Evolutionary conservation across 1,284 basidiomycete species (phyloP), one percentile per base, ranked within the genome.

Genomic region (Volvariella volvacea): DNA sequence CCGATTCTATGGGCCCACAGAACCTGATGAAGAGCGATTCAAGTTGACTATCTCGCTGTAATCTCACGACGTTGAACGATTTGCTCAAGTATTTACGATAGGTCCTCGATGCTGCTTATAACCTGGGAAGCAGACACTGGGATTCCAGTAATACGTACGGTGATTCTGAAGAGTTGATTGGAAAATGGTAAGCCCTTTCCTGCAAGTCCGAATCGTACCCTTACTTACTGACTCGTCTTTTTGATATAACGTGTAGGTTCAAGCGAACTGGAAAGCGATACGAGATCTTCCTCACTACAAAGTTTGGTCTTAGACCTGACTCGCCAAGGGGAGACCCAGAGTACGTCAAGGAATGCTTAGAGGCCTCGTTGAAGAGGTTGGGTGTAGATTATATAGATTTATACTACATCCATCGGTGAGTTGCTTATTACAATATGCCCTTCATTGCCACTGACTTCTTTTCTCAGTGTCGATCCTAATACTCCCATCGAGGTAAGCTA

Each of bases 211-310:
- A 67, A 9, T 38, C 36, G 9, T 31, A 31, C 9, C 30, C 30
- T 31, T 9, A 9, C 9, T n/a, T n/a, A n/a, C n/a, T n/a, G n/a
- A n/a, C n/a, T n/a, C n/a, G n/a, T n/a, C n/a, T n/a, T n/a, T n/a
- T n/a, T n/a, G n/a, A n/a, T n/a, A n/a, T n/a, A n/a, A n/a, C n/a
- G n/a, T n/a, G 19, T 44, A 70, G 66, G 70, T 66, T 73, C 52
- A 65, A 68, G 48, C 58, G 59, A 14, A 69, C 69, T 1, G 68
- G 68, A 25, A 72, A 71, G 41, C 61, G 69, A 22, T 51, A 60
- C 39, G 55, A 72, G 38, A 68, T 76, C 25, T 76, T 75, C 55
- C 54, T 76, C 2, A 66, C 68, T 2, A 70, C 67, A 38, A 82
- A 82, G 55, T 78, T 77, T 49, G 75, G 73, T 0, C 42, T 47